A percentile compares a stretch with the other conserved stretches of the same genome.
Evolutionary conservation across 1,139 yeast genomes (phyloP).

Genomic region (Maudiozyma humilis): DNA sequence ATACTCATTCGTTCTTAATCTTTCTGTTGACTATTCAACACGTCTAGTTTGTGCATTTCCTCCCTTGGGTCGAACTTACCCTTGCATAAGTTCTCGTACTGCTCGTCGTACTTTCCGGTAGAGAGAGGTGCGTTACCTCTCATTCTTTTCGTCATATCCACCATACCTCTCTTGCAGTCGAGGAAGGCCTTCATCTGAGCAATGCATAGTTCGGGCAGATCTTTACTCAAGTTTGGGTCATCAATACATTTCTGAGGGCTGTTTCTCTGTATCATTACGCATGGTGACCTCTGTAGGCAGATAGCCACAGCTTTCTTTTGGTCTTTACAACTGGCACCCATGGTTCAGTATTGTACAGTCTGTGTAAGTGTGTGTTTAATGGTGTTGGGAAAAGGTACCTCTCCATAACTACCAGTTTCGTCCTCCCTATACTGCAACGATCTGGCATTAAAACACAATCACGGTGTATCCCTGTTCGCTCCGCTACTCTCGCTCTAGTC

Average conservation of each 20-base stretch:
- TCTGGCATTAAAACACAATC: no score
- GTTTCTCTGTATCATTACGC: conserved; percentile 83
- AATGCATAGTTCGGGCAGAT: conserved; percentile 80
- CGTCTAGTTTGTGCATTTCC: conserved; percentile 62
- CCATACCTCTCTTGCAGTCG: conserved; percentile 78
- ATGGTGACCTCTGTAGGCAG: conserved; percentile 91
- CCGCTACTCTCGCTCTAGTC: neutral
- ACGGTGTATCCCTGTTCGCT: neutral
- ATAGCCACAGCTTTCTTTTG: conserved; percentile 89
- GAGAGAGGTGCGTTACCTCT: conserved; percentile 91
- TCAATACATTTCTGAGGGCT: conserved; percentile 85
- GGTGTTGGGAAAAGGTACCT: no score
- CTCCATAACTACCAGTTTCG: no score
- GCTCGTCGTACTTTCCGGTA: conserved; percentile 86
- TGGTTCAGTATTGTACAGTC: conserved; percentile 7
- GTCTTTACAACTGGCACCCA: conserved; percentile 72
- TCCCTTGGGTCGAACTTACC: conserved; percentile 79
- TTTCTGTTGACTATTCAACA: conserved; percentile 17
- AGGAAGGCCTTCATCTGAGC: conserved; percentile 78
- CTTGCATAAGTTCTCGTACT: conserved; percentile 63
- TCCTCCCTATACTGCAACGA: no score
- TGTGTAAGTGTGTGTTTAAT: no score
- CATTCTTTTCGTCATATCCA: conserved; percentile 86
- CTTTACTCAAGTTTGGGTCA: conserved; percentile 64
- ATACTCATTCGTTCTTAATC: conserved; percentile 14